Conservation (phyloP, 768 basidiomycete genomes). For the Leccinum variicolor region DNA sequence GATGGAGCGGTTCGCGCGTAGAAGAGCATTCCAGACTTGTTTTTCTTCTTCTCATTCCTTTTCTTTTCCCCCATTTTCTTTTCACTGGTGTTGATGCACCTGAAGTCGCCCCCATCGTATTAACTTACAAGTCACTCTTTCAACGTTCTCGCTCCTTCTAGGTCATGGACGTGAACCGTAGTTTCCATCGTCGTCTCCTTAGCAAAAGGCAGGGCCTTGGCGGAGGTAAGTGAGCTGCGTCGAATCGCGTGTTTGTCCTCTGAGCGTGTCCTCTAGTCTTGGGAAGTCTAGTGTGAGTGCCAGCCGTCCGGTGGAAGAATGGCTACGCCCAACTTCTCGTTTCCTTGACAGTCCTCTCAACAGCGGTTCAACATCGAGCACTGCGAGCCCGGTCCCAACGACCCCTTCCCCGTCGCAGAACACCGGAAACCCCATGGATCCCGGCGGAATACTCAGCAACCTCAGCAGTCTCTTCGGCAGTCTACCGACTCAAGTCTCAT, state of each 20-base stretch:
- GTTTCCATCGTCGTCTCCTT: constrained; percentile 16
- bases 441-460: constrained; percentile 10
- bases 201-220: constrained; percentile 27
- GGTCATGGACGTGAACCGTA: constrained; percentile 20
- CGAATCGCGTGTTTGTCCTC: not conserved
- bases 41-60: not conserved
- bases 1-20: not conserved
- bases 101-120: not conserved
- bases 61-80: not conserved
- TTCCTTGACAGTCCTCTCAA: constrained; percentile 6
- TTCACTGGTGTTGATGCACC: constrained; percentile 8
- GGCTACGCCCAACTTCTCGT: not conserved
- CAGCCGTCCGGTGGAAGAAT: not conserved
- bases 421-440: not conserved
- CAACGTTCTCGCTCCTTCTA: constrained; percentile 14
- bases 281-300: constrained; percentile 23
- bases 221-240: constrained; percentile 23
- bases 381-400: not conserved
- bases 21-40: not conserved
- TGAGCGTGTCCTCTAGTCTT: constrained; percentile 11
- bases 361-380: constrained; percentile 1
- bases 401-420: not conserved
- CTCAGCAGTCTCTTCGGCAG: constrained; percentile 15
- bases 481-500: constrained; percentile 3
- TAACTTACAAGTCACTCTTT: constrained; percentile 23